Evolutionary conservation across 352 stramenopile species (phyloP).

Genomic region (Phytophthora niederhauseri): DNA sequence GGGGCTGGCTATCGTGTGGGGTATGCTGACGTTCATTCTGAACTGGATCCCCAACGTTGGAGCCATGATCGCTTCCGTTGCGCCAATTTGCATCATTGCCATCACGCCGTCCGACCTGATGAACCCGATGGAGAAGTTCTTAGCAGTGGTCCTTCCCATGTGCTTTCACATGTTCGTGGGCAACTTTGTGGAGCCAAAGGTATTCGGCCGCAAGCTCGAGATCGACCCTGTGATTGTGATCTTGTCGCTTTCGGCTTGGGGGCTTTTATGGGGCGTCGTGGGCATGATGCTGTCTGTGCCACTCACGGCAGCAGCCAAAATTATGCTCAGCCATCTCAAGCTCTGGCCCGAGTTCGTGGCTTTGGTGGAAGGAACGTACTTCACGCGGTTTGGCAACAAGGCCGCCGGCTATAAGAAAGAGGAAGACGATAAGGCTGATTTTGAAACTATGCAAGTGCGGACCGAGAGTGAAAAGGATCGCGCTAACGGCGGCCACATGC

Average conservation of each 20-base stretch:
- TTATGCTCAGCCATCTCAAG: slow-evolving; percentile 88
- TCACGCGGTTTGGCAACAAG: slow-evolving; percentile 74
- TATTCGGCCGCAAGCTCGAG: slow-evolving; percentile 88
- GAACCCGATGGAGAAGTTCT: slow-evolving; percentile 91
- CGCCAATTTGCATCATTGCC: slow-evolving; percentile 86
- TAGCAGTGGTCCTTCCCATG: slow-evolving; percentile 85
- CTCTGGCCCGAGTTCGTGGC: slow-evolving; percentile 89
- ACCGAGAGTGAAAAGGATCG: slow-evolving; percentile 75
- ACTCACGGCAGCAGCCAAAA: slow-evolving; percentile 85
- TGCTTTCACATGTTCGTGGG: slow-evolving; percentile 91
- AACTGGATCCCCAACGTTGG: slow-evolving; percentile 92
- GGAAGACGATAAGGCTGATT: slow-evolving; percentile 77
- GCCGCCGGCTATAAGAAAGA: slow-evolving; percentile 74
- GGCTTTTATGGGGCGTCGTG: slow-evolving; percentile 84
- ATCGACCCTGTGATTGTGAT: slow-evolving; percentile 90
- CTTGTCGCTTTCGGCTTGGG: slow-evolving; percentile 87
- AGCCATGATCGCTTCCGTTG: slow-evolving; percentile 87
- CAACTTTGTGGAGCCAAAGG: slow-evolving; percentile 90
- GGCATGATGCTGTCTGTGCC: slow-evolving; percentile 92
- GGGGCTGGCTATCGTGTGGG: slow-evolving; percentile 86
- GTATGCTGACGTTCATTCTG: slow-evolving; percentile 89
- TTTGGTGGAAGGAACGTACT: slow-evolving; percentile 89
- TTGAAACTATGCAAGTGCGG: slow-evolving; percentile 77
- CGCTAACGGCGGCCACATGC: slow-evolving; percentile 40
- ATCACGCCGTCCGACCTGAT: slow-evolving; percentile 86